Percentiles rank a stretch among this genome's conserved stretches.
phyloP scores from a whole-genome alignment of 768 basidiomycete species.

The Trametes villosa region DNA sequence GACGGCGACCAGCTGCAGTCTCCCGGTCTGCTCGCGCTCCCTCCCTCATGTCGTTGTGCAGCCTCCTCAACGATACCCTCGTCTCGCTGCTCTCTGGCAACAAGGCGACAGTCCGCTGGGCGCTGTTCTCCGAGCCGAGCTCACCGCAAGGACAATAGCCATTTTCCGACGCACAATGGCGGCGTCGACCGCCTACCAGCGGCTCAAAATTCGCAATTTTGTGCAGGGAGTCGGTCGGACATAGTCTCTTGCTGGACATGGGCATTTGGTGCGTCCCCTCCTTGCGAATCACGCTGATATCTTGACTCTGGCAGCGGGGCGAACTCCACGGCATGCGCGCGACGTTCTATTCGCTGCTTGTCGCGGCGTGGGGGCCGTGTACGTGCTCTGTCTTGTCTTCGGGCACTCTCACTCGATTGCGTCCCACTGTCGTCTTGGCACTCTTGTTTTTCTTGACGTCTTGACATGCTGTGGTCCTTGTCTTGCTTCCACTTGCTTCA shows the following conservation, averaged over 20 bases:
- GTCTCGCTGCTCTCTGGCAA: background rate
- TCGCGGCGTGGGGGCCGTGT: background rate
- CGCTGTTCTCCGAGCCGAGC: background rate
- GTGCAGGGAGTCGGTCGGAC: background rate
- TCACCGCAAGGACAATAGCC: background rate
- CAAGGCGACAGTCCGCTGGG: conserved; percentile 5
- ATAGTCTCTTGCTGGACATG: conserved; percentile 1
- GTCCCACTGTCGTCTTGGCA: background rate
- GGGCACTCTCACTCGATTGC: background rate
- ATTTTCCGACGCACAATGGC: background rate
- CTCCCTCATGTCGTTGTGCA: background rate
- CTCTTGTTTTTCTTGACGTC: background rate
- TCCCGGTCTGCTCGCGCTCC: background rate
- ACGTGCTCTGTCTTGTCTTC: background rate
- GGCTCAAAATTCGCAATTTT: conserved; percentile 2
- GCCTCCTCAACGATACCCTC: conserved; percentile 8
- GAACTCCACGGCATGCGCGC: background rate
- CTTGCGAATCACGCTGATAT: background rate
- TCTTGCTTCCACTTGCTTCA: conserved; percentile 6
- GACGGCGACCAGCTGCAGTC: background rate
- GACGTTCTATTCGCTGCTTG: background rate
- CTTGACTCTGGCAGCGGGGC: background rate
- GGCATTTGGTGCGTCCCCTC: conserved; percentile 1
- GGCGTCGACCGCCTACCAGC: background rate
- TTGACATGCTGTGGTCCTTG: background rate